Evolutionary conservation across 2,329 filamentous ascomycete species (phyloP), one percentile per base, ranked within the genome.

Genomic region (Juglanconis juglandina): DNA sequence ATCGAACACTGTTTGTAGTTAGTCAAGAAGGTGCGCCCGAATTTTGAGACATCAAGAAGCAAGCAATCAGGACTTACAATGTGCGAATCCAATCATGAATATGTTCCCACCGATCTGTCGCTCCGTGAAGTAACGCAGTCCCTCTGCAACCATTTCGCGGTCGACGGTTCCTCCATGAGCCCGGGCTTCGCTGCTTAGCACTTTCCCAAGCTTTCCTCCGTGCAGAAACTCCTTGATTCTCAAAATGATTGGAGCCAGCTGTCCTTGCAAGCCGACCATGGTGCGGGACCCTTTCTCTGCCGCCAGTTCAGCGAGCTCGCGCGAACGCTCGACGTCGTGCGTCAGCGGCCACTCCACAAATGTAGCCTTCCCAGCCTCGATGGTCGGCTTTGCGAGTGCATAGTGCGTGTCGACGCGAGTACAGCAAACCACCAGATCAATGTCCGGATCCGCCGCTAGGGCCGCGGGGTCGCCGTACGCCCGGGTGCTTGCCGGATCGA

Each of bases 261-360:
- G 72, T 0, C 80, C 81, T 66, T 87, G 84, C 2, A 85, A 60
- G 0, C 81, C 82, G 0, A 86, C 76, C 3, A 83, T 69, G 2
- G 75, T 78, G 37, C 70, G 70, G 5, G 10, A 33, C 13, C 44
- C 53, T 17, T 35, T 56, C 32, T 71, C 55, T 3, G 61, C 66
- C 0, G 73, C 77, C 1, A 75, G 60, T 0, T 67, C 67, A 0
- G 71, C 72, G 58, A 87, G 69, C 48, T 80, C 77, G 14, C 67
- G 65, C 0, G 77, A 80, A 1, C 76, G 70, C 2, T 66, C 59
- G 0, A 71, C 68, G 56, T 80, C 76, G 13, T 79, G 70, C 0
- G 80, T 81, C 0, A 87, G 72, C 5, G 83, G 85, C 81, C 84
- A 87, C 70, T 87, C 84, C 0, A 84, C 75, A 59, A 74, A 87